A percentile compares a stretch with the other conserved stretches of the same genome.
These are phyloP conservation scores for Cordyceps sp. DNA, from an alignment of 2,329 filamentous ascomycete species.

Conservation along the genomic window DNA sequence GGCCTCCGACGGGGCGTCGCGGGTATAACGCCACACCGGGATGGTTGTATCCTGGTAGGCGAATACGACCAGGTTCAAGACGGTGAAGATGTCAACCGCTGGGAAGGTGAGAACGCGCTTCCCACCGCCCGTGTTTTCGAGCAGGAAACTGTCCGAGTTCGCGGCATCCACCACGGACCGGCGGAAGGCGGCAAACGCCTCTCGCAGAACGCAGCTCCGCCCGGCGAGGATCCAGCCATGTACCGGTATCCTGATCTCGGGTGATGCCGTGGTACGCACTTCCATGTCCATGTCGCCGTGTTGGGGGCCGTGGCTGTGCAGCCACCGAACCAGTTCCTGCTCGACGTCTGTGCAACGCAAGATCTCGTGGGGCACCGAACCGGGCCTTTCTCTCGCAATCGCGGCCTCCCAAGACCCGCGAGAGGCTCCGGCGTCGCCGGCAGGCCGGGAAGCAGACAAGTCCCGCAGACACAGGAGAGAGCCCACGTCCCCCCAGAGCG, in stretches of 20 bases:
- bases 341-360: constrained; percentile 51
- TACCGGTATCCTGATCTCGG: constrained; percentile 57
- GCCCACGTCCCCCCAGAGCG: constrained; percentile 57
- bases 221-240: constrained; percentile 69
- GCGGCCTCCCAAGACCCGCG: constrained; percentile 23
- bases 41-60: constrained; percentile 65
- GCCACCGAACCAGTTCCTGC: constrained; percentile 36
- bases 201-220: constrained; percentile 53
- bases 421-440: constrained; percentile 11
- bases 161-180: constrained; percentile 6
- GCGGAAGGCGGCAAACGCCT: constrained; percentile 41
- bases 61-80: constrained; percentile 68
- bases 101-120: constrained; percentile 47
- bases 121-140: constrained; percentile 25
- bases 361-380: constrained; percentile 31
- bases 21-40: constrained; percentile 74
- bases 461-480: constrained; percentile 51
- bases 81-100: constrained; percentile 55
- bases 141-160: constrained; percentile 11
- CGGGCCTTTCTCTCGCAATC: constrained; percentile 26
- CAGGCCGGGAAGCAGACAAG: constrained; percentile 30
- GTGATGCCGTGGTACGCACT: constrained; percentile 41
- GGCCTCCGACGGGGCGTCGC: constrained; percentile 46
- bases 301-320: constrained; percentile 21
- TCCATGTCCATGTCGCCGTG: constrained; percentile 25